Evolutionary conservation across 1,139 yeast species (phyloP).

Genomic region (Yamadazyma conglobata): DNA sequence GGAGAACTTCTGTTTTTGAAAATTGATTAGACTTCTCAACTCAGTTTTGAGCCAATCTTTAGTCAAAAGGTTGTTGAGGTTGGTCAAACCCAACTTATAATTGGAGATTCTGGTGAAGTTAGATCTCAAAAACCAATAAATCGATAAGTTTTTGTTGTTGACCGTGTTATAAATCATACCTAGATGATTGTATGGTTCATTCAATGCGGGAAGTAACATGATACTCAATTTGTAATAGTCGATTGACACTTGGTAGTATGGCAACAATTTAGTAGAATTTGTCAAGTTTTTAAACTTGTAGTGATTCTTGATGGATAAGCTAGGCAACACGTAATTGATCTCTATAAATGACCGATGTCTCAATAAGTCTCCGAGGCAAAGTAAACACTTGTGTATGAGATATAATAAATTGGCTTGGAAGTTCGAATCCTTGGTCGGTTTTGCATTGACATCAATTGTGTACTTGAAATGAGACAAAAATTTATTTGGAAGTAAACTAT

Average conservation of each 20-base stretch:
- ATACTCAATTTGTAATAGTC: slow-evolving; percentile 52
- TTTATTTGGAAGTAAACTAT: slow-evolving; percentile 28
- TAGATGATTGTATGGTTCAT: slow-evolving; percentile 64
- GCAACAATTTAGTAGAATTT: slow-evolving; percentile 29
- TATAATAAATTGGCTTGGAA: slow-evolving; percentile 43
- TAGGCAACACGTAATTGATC: slow-evolving; percentile 36
- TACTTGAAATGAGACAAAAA: slow-evolving; percentile 25
- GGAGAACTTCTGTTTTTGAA: slow-evolving; percentile 9
- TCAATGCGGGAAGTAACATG: slow-evolving; percentile 57
- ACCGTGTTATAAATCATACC: slow-evolving; percentile 51
- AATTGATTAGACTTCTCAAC: slow-evolving; percentile 14
- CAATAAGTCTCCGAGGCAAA: slow-evolving; percentile 57
- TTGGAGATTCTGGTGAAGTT: slow-evolving; percentile 52
- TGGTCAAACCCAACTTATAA: slow-evolving; percentile 37
- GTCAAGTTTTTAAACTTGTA: slow-evolving; percentile 35
- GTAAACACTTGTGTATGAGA: slow-evolving; percentile 50
- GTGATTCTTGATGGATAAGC: slow-evolving; percentile 29
- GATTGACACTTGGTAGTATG: slow-evolving; percentile 32
- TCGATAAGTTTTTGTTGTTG: slow-evolving; percentile 32
- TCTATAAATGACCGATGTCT: slow-evolving; percentile 53
- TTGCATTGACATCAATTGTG: slow-evolving; percentile 14
- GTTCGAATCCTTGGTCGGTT: slow-evolving; percentile 17
- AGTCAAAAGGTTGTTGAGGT: slow-evolving; percentile 30
- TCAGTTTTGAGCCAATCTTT: slow-evolving; percentile 31
- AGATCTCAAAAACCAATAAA: slow-evolving; percentile 55